Evolutionary conservation across 2,329 filamentous ascomycete species (phyloP).

Genomic region (Fusarium drepaniforme): DNA sequence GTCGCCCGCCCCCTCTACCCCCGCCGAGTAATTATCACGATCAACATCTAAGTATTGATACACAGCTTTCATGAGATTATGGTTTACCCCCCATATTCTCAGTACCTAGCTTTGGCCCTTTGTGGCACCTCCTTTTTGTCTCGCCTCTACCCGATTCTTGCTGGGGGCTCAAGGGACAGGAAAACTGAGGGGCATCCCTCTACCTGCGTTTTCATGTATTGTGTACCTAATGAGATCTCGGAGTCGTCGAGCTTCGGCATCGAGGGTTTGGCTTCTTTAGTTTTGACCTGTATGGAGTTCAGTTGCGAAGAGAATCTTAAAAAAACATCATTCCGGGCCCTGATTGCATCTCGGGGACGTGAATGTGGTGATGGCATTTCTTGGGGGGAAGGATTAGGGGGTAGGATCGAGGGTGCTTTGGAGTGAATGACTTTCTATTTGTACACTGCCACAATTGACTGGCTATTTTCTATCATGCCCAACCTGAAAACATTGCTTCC

Average conservation of each 20-base stretch:
- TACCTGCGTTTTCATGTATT: conserved; percentile 47
- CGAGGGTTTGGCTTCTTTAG: conserved; percentile 47
- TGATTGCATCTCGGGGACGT: conserved; percentile 35
- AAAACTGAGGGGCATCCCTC: conserved; percentile 39
- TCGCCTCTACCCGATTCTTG: conserved; percentile 39
- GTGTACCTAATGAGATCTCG: conserved; percentile 54
- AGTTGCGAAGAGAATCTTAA: conserved; percentile 46
- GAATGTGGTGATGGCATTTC: conserved; percentile 32
- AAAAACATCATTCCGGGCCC: conserved; percentile 45
- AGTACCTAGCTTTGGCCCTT: conserved; percentile 32
- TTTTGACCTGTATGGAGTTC: conserved; percentile 51
- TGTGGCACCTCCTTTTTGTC: conserved; percentile 36
- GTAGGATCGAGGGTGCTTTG: conserved; percentile 31
- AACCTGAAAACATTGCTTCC: conserved; percentile 15
- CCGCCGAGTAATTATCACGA: conserved; percentile 53
- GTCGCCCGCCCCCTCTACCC: conserved; percentile 67
- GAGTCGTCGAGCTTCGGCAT: conserved; percentile 44
- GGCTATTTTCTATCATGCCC: conserved; percentile 21
- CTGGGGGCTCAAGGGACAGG: conserved; percentile 32
- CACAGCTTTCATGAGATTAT: conserved; percentile 28
- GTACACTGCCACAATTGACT: conserved; percentile 36
- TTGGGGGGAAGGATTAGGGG: conserved; percentile 31
- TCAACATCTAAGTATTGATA: conserved; percentile 27
- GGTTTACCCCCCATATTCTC: conserved; percentile 20
- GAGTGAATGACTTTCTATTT: conserved; percentile 42